A percentile compares a stretch with the other conserved stretches of the same genome.
Evolutionary conservation across 2,329 filamentous ascomycete species (phyloP).

Genomic region (Ascochyta pisi): DNA sequence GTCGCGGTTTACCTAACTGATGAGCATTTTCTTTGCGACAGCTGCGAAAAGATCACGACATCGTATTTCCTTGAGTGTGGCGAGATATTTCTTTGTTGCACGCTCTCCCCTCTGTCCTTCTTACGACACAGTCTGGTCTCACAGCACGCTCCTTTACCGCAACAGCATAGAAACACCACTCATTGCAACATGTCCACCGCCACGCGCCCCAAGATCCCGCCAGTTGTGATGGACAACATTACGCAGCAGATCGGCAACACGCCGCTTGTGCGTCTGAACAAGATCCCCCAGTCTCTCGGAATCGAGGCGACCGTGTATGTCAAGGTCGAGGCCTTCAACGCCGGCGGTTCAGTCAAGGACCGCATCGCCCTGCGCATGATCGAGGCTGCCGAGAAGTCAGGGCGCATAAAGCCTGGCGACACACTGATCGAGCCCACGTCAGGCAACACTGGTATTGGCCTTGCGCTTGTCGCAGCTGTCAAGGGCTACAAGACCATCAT

Average conservation of each 20-base stretch:
- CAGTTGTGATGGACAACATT: slow-evolving; percentile 69
- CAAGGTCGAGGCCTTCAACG: slow-evolving; percentile 93
- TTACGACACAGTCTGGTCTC: background rate
- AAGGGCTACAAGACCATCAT: slow-evolving; percentile 99
- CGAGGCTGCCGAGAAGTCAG: slow-evolving; percentile 88
- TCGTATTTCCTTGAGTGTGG: slow-evolving; percentile 11
- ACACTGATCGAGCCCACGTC: slow-evolving; percentile 98
- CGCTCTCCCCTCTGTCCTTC: background rate
- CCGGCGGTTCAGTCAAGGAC: slow-evolving; percentile 92
- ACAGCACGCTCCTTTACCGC: background rate
- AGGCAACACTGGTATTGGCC: slow-evolving; percentile 96
- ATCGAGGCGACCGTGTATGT: slow-evolving; percentile 89
- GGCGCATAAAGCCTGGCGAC: slow-evolving; percentile 95
- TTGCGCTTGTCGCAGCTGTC: slow-evolving; percentile 91
- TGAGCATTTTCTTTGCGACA: slow-evolving; percentile 22
- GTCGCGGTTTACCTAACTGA: slow-evolving; percentile 16
- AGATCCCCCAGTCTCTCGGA: slow-evolving; percentile 87
- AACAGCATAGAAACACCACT: slow-evolving; percentile 9
- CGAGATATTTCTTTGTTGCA: slow-evolving; percentile 9
- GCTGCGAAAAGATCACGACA: slow-evolving; percentile 17
- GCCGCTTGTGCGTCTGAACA: slow-evolving; percentile 92
- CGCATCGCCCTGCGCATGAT: slow-evolving; percentile 97
- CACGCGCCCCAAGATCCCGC: slow-evolving; percentile 60
- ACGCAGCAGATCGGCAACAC: slow-evolving; percentile 94
- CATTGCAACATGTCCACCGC: slow-evolving; percentile 53